These are phyloP conservation scores for Ceratobasidium sp. DNA, from an alignment of 1,284 basidiomycete genomes.

Conservation along the genomic window DNA sequence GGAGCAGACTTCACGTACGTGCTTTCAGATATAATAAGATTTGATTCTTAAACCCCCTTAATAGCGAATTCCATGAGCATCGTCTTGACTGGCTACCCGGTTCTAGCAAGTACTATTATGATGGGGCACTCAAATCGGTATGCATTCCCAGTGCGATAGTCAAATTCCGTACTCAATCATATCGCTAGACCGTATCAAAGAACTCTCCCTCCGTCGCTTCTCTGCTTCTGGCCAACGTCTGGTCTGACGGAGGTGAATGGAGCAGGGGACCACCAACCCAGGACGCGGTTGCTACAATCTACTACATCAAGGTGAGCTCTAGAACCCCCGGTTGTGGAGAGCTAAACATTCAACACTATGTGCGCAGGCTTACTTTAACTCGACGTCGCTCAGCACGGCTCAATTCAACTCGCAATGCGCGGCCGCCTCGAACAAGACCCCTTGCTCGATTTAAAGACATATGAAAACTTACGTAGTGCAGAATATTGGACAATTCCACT, in stretches of 20 bases:
- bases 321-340: neutral
- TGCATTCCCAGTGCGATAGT: neutral
- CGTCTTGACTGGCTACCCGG: conserved; percentile 43
- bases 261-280: conserved; percentile 42
- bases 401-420: conserved; percentile 42
- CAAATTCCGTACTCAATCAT: neutral
- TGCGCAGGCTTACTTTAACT: conserved; percentile 44
- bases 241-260: conserved; percentile 36
- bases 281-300: conserved; percentile 43
- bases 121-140: conserved; percentile 39
- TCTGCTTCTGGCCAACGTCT: conserved; percentile 34
- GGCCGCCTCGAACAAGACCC: conserved; percentile 38
- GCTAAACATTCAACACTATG: neutral
- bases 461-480: too few species aligned
- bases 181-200: conserved; percentile 41
- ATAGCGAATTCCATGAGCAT: conserved; percentile 44
- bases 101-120: conserved; percentile 40
- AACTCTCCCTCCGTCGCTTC: conserved; percentile 41
- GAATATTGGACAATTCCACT: too few species aligned
- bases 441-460: conserved; percentile 40
- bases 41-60: neutral
- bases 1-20: conserved; percentile 44
- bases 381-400: conserved; percentile 35
- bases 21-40: too few species aligned
- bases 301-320: conserved; percentile 42